Conservation (phyloP, 1,284 basidiomycete species). For the Lignosus rhinocerotis region DNA sequence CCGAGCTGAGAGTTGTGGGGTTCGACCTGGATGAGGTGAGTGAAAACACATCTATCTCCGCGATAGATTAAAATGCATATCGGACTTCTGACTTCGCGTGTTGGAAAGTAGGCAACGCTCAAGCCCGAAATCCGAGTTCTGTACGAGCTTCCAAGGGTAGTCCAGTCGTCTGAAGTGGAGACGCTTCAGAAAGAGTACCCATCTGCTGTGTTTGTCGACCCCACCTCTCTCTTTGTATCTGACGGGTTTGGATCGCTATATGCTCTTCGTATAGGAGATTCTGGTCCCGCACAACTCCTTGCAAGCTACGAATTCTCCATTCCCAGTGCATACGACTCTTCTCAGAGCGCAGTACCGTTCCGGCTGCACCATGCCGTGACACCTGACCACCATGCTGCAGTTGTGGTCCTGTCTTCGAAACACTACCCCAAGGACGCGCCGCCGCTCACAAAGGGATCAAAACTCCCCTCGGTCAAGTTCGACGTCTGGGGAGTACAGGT, state of each 20-base stretch:
- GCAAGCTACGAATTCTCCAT: constrained; percentile 55
- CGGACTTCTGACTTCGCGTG: neutral
- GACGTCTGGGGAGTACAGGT: constrained; percentile 65
- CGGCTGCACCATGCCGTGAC: constrained; percentile 50
- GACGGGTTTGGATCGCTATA: constrained; percentile 77
- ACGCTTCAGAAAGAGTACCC: constrained; percentile 72
- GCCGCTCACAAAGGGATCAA: constrained; percentile 7
- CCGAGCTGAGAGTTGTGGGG: constrained; percentile 60
- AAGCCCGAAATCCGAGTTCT: constrained; percentile 57
- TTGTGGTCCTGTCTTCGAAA: constrained; percentile 60
- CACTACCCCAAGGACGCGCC: constrained; percentile 35
- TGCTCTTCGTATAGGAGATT: constrained; percentile 44
- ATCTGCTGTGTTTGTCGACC: constrained; percentile 59
- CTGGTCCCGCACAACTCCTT: constrained; percentile 45
- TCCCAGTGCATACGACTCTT: constrained; percentile 24
- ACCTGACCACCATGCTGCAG: constrained; percentile 38
- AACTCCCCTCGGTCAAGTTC: constrained; percentile 42
- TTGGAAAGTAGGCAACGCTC: constrained; percentile 47
- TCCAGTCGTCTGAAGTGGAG: constrained; percentile 41
- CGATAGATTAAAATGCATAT: neutral
- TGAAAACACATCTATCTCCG: neutral
- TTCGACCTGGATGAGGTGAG: constrained; percentile 62
- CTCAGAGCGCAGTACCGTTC: constrained; percentile 49
- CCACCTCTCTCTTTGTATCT: constrained; percentile 57
- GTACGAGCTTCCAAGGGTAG: constrained; percentile 58